phyloP scores from a whole-genome alignment of 345 rosid genomes.

The Citropsis articulata region DNA sequence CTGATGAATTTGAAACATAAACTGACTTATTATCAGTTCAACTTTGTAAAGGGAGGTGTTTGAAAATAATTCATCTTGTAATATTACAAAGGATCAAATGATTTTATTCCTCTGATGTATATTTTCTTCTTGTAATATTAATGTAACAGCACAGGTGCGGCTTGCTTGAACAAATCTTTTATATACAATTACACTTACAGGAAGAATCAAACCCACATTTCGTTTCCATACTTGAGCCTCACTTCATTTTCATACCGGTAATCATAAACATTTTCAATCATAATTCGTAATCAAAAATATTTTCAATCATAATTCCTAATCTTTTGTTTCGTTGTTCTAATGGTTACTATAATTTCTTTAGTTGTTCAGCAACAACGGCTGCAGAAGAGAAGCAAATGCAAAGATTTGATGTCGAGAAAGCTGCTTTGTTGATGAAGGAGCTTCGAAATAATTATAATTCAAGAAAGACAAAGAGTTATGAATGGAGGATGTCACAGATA shows the following conservation, averaged over 20 bases:
- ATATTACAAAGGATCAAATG: not conserved
- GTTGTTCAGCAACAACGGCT: conserved; percentile 24
- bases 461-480: conserved; percentile 68
- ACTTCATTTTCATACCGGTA: conserved; percentile 8
- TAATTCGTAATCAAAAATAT: not conserved
- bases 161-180: not conserved
- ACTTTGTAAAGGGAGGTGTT: no score
- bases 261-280: not conserved
- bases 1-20: no score
- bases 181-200: not conserved
- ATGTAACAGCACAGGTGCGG: conserved; percentile 13
- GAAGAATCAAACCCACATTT: not conserved
- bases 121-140: not conserved
- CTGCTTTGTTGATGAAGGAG: conserved; percentile 46
- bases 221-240: not conserved
- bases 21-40: not conserved
- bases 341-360: not conserved
- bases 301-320: not conserved
- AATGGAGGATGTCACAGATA: conserved; percentile 77
- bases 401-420: conserved; percentile 36
- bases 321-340: not conserved
- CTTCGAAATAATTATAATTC: conserved; percentile 48
- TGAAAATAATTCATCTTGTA: not conserved
- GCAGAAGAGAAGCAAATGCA: conserved; percentile 24
- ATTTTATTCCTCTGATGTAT: not conserved